Base-by-base conservation (phyloP, 2,329 filamentous ascomycete species). In the Diaporthe longicolla region DNA sequence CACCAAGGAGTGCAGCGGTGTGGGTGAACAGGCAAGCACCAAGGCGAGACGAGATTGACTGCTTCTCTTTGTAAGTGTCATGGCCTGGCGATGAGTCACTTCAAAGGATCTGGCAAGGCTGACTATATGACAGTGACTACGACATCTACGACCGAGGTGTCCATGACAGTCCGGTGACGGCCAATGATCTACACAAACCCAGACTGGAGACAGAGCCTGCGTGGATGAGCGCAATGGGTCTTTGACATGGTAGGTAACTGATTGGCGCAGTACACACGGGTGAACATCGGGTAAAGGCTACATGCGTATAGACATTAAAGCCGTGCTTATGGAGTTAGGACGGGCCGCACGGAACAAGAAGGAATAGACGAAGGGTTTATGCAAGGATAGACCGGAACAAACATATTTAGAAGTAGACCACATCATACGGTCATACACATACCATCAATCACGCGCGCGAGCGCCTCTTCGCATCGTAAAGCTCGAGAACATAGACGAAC, bases 1-100 rank as follows among this genome's bases (percentile, higher is more conserved):
- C 82, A 15, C 85, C 84, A 8, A 84, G 86, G 50, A 90, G 89
- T 77, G 87, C 92, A 1, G 87, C 88, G 63, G 87, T 93, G 4
- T 94, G 90, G 88, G 90, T 92, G 0, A 87, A 89, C 75, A 6
- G 76, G 79, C 45, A 66, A 6, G 74, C 69, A 6, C 48, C 52
- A 8, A 37, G 74, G 10, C 40, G 74, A 19, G 63, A 65, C 0
- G 72, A 72, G 50, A 61, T 76, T 24, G 72, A 74, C 21, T 19
- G 40, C 57, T 66, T 40, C 26, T 35, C 24, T 2, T 74, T 74
- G 72, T 74, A n/a, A 65, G 72, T 72, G n/a, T 32, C 8, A 5
- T 40, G 32, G 35, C 45, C 19, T 21, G 48, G 17, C 8, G 13
- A 66, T 13, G 19, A 9, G 8, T 4, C 40, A n/a, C 11, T 65